These are phyloP conservation scores for Cytospora paraplurivora DNA, from an alignment of 2,329 filamentous ascomycete species.

Conservation along the genomic window DNA sequence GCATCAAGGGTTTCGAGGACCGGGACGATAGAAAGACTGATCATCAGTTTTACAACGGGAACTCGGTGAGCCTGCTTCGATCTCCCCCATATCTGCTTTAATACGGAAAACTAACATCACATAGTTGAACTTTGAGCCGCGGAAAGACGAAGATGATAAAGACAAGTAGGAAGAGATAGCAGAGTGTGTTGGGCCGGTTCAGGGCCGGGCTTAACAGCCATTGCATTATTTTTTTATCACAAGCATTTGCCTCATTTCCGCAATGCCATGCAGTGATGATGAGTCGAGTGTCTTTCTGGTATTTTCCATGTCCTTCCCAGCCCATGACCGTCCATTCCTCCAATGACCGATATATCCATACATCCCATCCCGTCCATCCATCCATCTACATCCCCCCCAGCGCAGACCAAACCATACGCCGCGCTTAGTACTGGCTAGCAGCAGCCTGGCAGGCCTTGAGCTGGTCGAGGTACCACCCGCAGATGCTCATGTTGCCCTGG, in stretches of 20 bases:
- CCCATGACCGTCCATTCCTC: not conserved
- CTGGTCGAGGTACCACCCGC: slow-evolving; percentile 98
- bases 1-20: slow-evolving; percentile 54
- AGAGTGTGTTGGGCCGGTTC: not conserved
- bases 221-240: slow-evolving; percentile 13
- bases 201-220: not conserved
- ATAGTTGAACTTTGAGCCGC: slow-evolving; percentile 70
- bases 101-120: slow-evolving; percentile 34
- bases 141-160: slow-evolving; percentile 58
- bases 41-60: slow-evolving; percentile 86
- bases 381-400: no score
- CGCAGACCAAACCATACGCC: no score
- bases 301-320: not conserved
- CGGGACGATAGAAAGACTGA: slow-evolving; percentile 56
- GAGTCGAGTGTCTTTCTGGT: slow-evolving; percentile 22
- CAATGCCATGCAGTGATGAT: slow-evolving; percentile 21
- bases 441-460: slow-evolving; percentile 85
- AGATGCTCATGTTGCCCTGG: slow-evolving; percentile 90
- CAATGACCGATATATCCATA: not conserved
- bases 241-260: slow-evolving; percentile 9
- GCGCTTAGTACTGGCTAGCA: slow-evolving; percentile 66
- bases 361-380: slow-evolving; percentile 9
- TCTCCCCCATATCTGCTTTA: not conserved
- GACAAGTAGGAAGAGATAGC: slow-evolving; percentile 25
- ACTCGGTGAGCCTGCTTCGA: slow-evolving; percentile 66